Conservation (phyloP, 805 yeast species). For the Schwanniomyces yamadae region DNA sequence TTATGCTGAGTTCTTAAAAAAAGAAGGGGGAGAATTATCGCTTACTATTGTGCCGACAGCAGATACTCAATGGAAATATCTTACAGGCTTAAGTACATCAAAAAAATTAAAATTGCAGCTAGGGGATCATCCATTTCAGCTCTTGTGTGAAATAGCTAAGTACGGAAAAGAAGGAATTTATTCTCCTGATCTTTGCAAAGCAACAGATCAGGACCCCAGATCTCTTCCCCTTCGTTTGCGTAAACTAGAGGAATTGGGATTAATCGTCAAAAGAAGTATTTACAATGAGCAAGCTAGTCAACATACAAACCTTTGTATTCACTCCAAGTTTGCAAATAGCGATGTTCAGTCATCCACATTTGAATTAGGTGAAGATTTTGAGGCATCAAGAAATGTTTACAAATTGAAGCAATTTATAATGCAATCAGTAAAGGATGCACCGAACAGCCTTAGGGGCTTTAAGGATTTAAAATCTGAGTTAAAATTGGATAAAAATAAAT, state of each 20-base stretch:
- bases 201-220: slow-evolving; percentile 68
- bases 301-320: slow-evolving; percentile 53
- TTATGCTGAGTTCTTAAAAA: slow-evolving; percentile 16
- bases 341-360: slow-evolving; percentile 21
- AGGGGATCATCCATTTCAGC: slow-evolving; percentile 54
- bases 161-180: slow-evolving; percentile 56
- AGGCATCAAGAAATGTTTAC: slow-evolving; percentile 28
- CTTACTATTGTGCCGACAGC: slow-evolving; percentile 41
- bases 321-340: slow-evolving; percentile 43
- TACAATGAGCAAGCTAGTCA: slow-evolving; percentile 42
- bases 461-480: slow-evolving; percentile 61
- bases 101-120: slow-evolving; percentile 49
- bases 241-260: slow-evolving; percentile 48
- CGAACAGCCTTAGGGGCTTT: slow-evolving; percentile 58
- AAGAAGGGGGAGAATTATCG: slow-evolving; percentile 15
- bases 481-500: slow-evolving; percentile 42
- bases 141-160: slow-evolving; percentile 60
- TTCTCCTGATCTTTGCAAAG: slow-evolving; percentile 54
- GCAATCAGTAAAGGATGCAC: slow-evolving; percentile 53
- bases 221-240: slow-evolving; percentile 65
- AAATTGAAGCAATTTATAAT: slow-evolving; percentile 40
- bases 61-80: slow-evolving; percentile 54
- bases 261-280: slow-evolving; percentile 41
- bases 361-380: slow-evolving; percentile 23
- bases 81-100: slow-evolving; percentile 50